A percentile compares a stretch with the other conserved stretches of the same genome.
These are phyloP conservation scores for Cantharellus anzutake DNA, from an alignment of 768 basidiomycete genomes.

Conservation along the genomic window DNA sequence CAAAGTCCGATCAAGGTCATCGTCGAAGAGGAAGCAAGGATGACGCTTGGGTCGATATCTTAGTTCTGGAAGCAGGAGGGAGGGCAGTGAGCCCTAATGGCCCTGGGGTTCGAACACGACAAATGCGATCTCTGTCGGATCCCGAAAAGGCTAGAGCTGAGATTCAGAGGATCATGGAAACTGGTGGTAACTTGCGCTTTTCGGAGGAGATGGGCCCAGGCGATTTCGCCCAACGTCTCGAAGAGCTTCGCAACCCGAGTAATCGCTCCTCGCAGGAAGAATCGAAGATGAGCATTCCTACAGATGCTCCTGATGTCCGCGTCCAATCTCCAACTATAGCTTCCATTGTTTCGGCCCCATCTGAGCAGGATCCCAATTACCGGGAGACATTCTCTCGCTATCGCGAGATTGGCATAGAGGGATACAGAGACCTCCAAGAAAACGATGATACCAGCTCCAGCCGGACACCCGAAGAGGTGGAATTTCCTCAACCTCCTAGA, in stretches of 20 bases:
- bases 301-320: constrained; percentile 1
- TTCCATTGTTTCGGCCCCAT: neutral
- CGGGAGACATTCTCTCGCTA: too few relatives aligned
- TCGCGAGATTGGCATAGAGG: too few relatives aligned
- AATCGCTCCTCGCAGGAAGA: neutral
- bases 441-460: too few relatives aligned
- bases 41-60: constrained; percentile 79
- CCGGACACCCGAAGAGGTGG: too few relatives aligned
- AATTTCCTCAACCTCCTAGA: too few relatives aligned
- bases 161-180: constrained; percentile 16
- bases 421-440: too few relatives aligned
- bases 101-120: constrained; percentile 10
- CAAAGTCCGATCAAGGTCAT: constrained; percentile 12
- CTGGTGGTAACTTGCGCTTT: neutral
- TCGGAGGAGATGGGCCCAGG: neutral
- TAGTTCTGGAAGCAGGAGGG: constrained; percentile 28
- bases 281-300: constrained; percentile 2
- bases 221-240: neutral
- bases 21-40: constrained; percentile 27
- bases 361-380: neutral
- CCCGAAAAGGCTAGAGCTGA: constrained; percentile 59
- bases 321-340: constrained; percentile 3
- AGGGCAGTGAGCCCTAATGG: neutral
- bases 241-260: neutral
- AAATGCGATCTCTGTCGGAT: constrained; percentile 19